Conservation (phyloP, 1,139 yeast genomes). For the Diutina pseudorugosa region DNA sequence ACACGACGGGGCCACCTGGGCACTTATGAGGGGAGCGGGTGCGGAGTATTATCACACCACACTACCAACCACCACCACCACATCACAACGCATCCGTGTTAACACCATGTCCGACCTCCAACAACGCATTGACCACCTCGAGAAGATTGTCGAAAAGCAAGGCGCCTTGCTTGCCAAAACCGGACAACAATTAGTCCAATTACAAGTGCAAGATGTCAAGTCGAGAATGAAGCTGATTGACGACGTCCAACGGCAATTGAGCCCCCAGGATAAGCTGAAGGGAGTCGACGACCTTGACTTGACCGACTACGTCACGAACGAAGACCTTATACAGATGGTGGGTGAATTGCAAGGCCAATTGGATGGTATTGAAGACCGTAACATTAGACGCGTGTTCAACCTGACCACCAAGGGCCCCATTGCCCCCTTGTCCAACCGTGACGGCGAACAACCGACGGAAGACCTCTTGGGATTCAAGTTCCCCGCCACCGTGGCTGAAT, state of each 20-base stretch:
- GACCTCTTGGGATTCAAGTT: conserved; percentile 16
- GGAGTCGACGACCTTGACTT: conserved; percentile 25
- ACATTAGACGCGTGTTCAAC: conserved; percentile 47
- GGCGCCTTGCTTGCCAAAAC: conserved; percentile 39
- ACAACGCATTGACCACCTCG: conserved; percentile 33
- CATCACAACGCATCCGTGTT: neutral
- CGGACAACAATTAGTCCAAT: conserved; percentile 61
- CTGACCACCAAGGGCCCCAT: conserved; percentile 11
- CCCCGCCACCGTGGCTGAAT: conserved; percentile 50
- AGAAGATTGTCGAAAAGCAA: conserved; percentile 37
- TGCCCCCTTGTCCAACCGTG: conserved; percentile 40
- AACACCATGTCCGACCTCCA: conserved; percentile 14
- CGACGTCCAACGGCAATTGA: conserved; percentile 4
- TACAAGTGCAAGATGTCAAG: conserved; percentile 47
- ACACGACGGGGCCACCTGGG: neutral
- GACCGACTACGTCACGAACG: conserved; percentile 60
- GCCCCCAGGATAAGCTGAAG: neutral
- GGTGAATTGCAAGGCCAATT: conserved; percentile 85
- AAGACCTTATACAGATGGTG: conserved; percentile 59
- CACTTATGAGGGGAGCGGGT: neutral
- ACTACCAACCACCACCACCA: too few species aligned
- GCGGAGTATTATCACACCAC: neutral
- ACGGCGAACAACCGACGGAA: conserved; percentile 53
- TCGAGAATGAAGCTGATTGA: conserved; percentile 23
- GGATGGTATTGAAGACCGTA: conserved; percentile 56